Evolutionary conservation across 306 rosid genomes (phyloP).

Genomic region (Sicyos edulis): DNA sequence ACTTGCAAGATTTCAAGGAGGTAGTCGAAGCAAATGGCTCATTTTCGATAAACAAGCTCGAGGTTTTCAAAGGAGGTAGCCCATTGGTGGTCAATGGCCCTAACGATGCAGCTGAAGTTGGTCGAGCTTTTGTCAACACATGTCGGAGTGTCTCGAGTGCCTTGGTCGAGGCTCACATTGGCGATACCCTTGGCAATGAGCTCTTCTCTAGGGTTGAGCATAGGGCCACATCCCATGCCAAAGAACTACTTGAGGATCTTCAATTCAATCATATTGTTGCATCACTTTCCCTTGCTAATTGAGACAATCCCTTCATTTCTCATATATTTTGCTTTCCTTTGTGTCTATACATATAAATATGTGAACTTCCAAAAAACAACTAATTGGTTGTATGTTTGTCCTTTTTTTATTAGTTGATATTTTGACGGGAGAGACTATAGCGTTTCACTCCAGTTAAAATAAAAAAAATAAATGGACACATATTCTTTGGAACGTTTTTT

Average conservation of each 20-base stretch:
- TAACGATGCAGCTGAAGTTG: constrained; percentile 57
- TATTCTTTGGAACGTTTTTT: too few relatives aligned
- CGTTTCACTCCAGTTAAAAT: too few relatives aligned
- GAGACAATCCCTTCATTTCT: background rate
- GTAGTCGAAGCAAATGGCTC: constrained; percentile 74
- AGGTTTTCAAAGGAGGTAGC: constrained; percentile 86
- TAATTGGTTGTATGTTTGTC: too few relatives aligned
- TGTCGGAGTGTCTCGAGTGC: constrained; percentile 78
- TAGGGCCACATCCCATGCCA: constrained; percentile 51
- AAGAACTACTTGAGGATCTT: constrained; percentile 54
- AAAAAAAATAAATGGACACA: too few relatives aligned
- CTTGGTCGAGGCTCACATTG: constrained; percentile 82
- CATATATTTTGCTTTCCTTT: too few relatives aligned
- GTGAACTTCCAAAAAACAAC: too few relatives aligned
- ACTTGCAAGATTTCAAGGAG: constrained; percentile 76
- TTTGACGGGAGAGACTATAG: too few relatives aligned
- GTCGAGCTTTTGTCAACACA: constrained; percentile 61
- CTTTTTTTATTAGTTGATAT: too few relatives aligned
- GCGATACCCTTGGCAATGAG: constrained; percentile 56
- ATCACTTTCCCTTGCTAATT: constrained; percentile 52
- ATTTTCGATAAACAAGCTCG: constrained; percentile 67
- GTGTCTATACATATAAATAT: too few relatives aligned
- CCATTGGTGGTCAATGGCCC: constrained; percentile 69
- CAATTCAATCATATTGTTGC: constrained; percentile 89
- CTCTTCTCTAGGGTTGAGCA: constrained; percentile 53